Evolutionary conservation across 192 early-diverging fungal genomes (phyloP).

Genomic region (Mortierella antarctica): DNA sequence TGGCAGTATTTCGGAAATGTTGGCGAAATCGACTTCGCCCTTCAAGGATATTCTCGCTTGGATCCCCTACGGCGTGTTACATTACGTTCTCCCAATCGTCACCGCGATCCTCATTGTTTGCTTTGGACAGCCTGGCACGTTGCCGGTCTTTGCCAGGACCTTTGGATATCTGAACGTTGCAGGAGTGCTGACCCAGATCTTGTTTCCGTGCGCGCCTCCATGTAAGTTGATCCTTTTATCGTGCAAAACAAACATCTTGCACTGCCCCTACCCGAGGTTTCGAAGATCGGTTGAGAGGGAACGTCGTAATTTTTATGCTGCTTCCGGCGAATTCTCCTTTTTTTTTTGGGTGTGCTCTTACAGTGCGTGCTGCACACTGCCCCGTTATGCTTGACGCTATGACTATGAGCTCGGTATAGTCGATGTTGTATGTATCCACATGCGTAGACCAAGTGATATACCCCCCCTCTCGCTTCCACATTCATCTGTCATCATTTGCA

Average conservation of each 20-base stretch:
- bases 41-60: conserved; percentile 72
- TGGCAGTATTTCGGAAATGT: conserved; percentile 68
- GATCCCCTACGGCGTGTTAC: conserved; percentile 76
- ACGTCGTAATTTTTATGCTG: no score
- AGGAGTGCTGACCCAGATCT: conserved; percentile 75
- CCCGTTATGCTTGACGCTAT: no score
- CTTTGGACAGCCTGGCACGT: conserved; percentile 62
- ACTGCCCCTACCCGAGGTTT: background rate
- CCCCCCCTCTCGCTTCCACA: no score
- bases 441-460: no score
- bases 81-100: conserved; percentile 71
- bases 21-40: conserved; percentile 61
- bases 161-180: conserved; percentile 75
- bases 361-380: no score
- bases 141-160: conserved; percentile 63
- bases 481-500: no score
- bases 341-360: no score
- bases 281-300: no score
- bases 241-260: background rate
- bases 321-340: no score
- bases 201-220: conserved; percentile 76
- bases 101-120: conserved; percentile 59
- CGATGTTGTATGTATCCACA: no score
- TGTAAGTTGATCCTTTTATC: conserved; percentile 55
- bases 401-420: no score